These are phyloP conservation scores for Gonapodya sp. DNA, from an alignment of 192 early-diverging fungal genomes.

Conservation along the genomic window DNA sequence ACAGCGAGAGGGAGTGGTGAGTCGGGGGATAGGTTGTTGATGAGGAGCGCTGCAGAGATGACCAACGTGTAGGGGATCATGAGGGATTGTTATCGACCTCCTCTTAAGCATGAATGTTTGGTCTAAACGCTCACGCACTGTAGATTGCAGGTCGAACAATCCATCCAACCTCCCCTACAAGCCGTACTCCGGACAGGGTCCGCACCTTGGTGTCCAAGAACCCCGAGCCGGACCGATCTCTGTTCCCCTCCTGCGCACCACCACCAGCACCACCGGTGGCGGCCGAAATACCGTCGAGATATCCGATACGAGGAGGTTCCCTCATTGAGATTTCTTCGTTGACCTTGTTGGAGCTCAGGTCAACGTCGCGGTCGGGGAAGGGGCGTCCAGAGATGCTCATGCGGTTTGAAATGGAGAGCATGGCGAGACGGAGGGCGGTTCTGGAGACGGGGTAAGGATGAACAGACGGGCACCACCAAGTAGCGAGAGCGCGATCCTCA, in stretches of 20 bases:
- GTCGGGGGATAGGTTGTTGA: not conserved
- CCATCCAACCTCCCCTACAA: not conserved
- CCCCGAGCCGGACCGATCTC: not conserved
- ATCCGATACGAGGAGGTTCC: not conserved
- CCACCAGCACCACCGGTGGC: too few species aligned
- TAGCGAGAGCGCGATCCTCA: not conserved
- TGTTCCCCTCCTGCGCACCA: too few species aligned
- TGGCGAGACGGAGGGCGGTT: not conserved
- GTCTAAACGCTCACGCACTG: not conserved
- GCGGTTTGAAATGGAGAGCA: not conserved
- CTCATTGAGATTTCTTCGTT: not conserved
- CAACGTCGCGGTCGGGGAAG: not conserved
- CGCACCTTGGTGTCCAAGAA: not conserved
- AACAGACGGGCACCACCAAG: too few species aligned
- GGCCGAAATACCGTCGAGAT: not conserved
- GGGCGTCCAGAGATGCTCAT: not conserved
- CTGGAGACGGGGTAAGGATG: too few species aligned
- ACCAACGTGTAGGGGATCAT: not conserved
- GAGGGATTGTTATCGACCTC: too few species aligned
- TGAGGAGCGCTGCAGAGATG: not conserved
- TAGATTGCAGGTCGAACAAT: not conserved
- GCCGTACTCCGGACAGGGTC: not conserved
- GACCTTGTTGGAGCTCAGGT: not conserved
- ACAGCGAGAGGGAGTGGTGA: not conserved
- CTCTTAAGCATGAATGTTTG: too few species aligned